Evolutionary conservation across 2,329 filamentous ascomycete genomes (phyloP), one percentile per base, ranked within the genome.

Genomic region (Pseudocercospora macadamiae): DNA sequence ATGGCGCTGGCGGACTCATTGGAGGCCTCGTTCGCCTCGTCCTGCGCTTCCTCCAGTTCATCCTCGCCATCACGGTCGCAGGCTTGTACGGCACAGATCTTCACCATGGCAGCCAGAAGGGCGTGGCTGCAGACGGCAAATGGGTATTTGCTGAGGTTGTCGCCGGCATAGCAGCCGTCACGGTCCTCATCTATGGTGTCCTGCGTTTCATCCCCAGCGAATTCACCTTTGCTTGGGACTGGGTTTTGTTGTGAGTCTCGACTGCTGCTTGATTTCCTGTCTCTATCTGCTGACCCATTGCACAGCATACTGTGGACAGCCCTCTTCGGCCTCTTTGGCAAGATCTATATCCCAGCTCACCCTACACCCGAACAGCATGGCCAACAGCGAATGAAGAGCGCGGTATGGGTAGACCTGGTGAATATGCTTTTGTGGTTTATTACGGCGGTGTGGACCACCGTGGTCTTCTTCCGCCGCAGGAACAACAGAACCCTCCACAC

Each of bases 321-420:
- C 1, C 80, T 95, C 4, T 96, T 96, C 73, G 92, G 91, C 16
- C 78, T 95, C 60, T 96, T 96, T 72, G 92, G 87, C 54, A 86
- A 83, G 67, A 85, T 93, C 81, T 96, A 88, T 79, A 89, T 96
- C 71, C 75, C 84, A 54, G 86, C 87, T 68, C 74, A 91, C 59
- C 73, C 87, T 0, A 72, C 69, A 9, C 70, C 71, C 4, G 82
- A 90, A 70, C 72, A 74, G 48, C 67, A 68, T 37, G 86, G 82
- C 51, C 82, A 93, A 57, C 77, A 80, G 65, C 83, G 90, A 57
- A 96, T 96, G 91, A 91, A 92, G 78, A 86, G 88, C 70, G 90
- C 91, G 4, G 90, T 95, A 14, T 96, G 90, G 89, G 81, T 96
- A 45, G 89, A 93, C 73, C 74, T 96, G 51, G 79, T 83, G 47